A percentile compares a stretch with the other conserved stretches of the same genome.
Evolutionary conservation across 257 asterid genomes (phyloP).

Genomic region (Eustoma russellianum): DNA sequence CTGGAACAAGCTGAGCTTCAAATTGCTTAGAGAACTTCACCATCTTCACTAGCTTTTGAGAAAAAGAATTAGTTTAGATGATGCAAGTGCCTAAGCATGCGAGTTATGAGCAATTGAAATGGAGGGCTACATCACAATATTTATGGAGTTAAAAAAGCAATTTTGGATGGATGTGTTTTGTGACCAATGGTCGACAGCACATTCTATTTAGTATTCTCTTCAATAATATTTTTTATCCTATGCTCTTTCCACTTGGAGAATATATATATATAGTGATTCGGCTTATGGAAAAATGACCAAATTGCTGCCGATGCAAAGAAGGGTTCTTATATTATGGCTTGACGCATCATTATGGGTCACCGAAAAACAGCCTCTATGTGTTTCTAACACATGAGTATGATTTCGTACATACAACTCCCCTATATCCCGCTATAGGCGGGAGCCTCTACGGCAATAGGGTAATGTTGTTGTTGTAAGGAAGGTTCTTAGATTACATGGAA

Average conservation of each 20-base stretch:
- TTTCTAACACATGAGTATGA: no score
- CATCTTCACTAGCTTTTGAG: constrained; percentile 24
- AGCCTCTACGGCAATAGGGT: no score
- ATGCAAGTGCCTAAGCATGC: constrained; percentile 2
- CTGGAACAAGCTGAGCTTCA: constrained; percentile 81
- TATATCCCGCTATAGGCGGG: no score
- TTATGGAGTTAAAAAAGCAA: constrained; percentile 47
- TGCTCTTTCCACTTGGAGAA: constrained; percentile 53
- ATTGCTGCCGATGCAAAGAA: constrained; percentile 9
- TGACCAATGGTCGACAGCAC: constrained; percentile 50
- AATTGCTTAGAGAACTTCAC: constrained; percentile 87
- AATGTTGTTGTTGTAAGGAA: no score
- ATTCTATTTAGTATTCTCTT: constrained; percentile 47
- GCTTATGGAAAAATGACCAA: constrained; percentile 26
- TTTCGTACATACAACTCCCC: no score
- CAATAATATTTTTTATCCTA: constrained; percentile 29
- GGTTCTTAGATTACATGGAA: constrained; percentile 14
- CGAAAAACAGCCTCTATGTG: no score
- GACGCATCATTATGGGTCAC: no score
- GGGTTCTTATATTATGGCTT: no score
- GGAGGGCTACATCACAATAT: constrained; percentile 30
- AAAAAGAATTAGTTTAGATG: not conserved
- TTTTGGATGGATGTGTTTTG: constrained; percentile 19
- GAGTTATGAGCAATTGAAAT: constrained; percentile 17
- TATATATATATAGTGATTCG: constrained; percentile 17